Evolutionary conservation across 306 rosid genomes (phyloP).

Genomic region (Heteromeles arbutifolia): DNA sequence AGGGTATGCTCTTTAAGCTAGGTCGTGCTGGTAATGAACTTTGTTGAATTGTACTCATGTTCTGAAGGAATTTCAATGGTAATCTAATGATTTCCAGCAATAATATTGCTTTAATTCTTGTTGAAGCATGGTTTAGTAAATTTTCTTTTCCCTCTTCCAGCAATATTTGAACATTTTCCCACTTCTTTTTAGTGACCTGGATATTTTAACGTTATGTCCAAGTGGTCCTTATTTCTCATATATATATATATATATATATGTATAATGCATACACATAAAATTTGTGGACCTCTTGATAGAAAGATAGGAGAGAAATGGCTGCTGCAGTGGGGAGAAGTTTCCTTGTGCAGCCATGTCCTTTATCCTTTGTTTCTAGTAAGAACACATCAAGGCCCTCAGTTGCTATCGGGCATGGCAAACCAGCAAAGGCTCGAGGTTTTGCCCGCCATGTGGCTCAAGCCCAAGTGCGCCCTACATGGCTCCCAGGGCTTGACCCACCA

Average conservation of each 20-base stretch:
- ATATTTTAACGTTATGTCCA: neutral
- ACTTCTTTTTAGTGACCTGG: neutral
- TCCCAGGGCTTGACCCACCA: constrained; percentile 91
- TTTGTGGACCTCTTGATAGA: constrained; percentile 26
- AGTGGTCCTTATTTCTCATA: neutral
- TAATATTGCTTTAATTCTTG: neutral
- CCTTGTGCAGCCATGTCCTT: constrained; percentile 39
- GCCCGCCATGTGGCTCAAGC: constrained; percentile 31
- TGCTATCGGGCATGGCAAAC: constrained; percentile 24
- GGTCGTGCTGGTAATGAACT: constrained; percentile 10
- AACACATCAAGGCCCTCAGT: constrained; percentile 15
- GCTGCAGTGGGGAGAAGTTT: constrained; percentile 43
- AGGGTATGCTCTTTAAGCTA: neutral
- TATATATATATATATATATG: too few species aligned
- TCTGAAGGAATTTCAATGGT: neutral
- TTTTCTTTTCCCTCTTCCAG: neutral
- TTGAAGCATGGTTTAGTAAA: neutral
- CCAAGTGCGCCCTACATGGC: constrained; percentile 81
- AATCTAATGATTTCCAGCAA: neutral
- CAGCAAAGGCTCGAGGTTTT: constrained; percentile 20
- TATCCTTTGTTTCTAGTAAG: constrained; percentile 17
- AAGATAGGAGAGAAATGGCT: constrained; percentile 39
- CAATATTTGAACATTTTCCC: neutral
- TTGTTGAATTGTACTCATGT: constrained; percentile 24
- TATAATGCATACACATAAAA: constrained; percentile 1